Base-by-base conservation (phyloP, 306 rosid genomes). In the Glycyrrhiza uralensis region DNA sequence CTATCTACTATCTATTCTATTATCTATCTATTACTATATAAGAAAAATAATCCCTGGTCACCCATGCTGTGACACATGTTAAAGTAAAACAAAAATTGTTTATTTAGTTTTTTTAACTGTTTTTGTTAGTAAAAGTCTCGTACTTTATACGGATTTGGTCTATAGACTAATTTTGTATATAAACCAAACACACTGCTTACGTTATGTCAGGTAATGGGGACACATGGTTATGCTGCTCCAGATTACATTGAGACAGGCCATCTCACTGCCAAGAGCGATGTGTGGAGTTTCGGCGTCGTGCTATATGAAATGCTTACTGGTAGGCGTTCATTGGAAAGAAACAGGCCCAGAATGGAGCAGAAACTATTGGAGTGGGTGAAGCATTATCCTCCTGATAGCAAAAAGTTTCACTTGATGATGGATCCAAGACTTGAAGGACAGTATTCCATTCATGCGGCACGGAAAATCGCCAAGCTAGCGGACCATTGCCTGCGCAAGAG, bases 201-300 rank as follows among this genome's bases (percentile, higher is more conserved):
- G n/a, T 74, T 36, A 39, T 65, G 44, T 65, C 76, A 92, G 97
- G 97, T 92, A 28, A 74, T 92, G 66, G 97, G 96, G 18, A 92
- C 97, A n/a, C 67, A 74, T 49, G 97, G 97, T 52, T 89, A 92
- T 69, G 97, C 97, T 57, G 97, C 97, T 68, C 97, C 97, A 20
- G 94, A 92, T 79, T 92, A 89, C 84, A 78, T 92, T 9, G 82
- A 84, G 66, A 92, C 97, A 0, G 97, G 96, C 3, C 97, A 92
- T 86, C 89, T 92, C 67, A 92, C 97, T 11, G 66, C 83, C 19
- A 92, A 92, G 85, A 92, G 97, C 36, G 96, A 92, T 50, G 97
- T 92, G 29, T 92, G 97, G 97, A 89, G 93, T 75, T 85, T 83
- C 3, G 97, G 97, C 0, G 97, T 92, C 11, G 93, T 92, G 19